Base-by-base conservation (phyloP, 345 rosid genomes). In the Camelina neglecta region DNA sequence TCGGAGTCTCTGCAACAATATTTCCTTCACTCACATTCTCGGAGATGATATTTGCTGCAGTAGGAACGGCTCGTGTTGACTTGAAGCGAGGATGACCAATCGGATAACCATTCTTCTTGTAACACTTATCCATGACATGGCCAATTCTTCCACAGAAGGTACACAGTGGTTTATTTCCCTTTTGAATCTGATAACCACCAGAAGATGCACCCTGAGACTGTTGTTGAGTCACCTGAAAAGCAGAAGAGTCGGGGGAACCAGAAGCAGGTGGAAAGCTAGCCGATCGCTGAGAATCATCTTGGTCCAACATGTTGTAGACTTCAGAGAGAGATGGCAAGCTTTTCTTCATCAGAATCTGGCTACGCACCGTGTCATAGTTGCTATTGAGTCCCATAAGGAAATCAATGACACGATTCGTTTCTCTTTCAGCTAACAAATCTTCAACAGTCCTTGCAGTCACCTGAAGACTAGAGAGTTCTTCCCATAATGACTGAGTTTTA, bases 321-420 rank as follows among this genome's bases (percentile, higher is more conserved):
- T 55, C 18, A 26, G 36, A 55, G 0, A 26, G 0, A 0, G 5
- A 5, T 2, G 60, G 38, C 0, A 56, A 10, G 0, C 5, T 26
- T 0, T 56, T 56, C 38, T 12, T 56, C 60, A 56, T 56, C 0
- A 56, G 1, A 1, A 56, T 56, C 0, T 29, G 60, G 3, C 38
- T 56, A 0, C 38, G 0, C 0, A 56, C 5, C 0, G 18, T 56
- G 0, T 56, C 60, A 21, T 56, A 56, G 0, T 1, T 3, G 0
- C 1, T 7, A 24, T 29, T 56, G 3, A 56, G 16, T 0, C 38
- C 60, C 60, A 26, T 56, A 0, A 56, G 36, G 1, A 56, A 56
- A 1, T 56, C 60, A 12, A 56, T 56, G 0, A 55, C 60, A 0
- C 60, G 1, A 0, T 26, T 55, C 0, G 36, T 55, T 0, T 24